These are phyloP conservation scores for Elongisporangium undulatum DNA, from an alignment of 352 stramenopile genomes.

Conservation along the genomic window DNA sequence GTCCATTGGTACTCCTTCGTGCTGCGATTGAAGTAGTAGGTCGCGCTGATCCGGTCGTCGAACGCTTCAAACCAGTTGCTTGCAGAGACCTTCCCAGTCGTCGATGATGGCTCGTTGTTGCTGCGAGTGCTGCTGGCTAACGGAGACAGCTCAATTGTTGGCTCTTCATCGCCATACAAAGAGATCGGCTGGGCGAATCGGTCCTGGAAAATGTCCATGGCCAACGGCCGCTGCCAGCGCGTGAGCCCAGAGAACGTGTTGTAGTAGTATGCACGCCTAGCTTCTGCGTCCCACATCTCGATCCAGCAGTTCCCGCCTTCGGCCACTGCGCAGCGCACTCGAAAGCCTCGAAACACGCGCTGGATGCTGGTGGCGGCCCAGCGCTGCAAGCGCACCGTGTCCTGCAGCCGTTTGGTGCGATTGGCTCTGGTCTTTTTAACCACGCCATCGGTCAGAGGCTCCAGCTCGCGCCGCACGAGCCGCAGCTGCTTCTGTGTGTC, in stretches of 20 bases:
- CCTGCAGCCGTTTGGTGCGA: conserved; percentile 58
- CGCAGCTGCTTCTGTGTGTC: conserved; percentile 72
- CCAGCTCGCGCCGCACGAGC: conserved; percentile 65
- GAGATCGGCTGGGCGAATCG: conserved; percentile 35
- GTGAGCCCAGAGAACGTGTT: conserved; percentile 75
- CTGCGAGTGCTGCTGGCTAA: not conserved
- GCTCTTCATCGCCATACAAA: not conserved
- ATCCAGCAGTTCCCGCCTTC: conserved; percentile 83
- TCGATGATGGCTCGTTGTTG: not conserved
- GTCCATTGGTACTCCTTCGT: conserved; percentile 82
- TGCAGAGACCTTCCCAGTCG: not conserved
- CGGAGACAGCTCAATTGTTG: not conserved
- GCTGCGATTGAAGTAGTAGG: conserved; percentile 74
- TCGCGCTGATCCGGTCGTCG: conserved; percentile 55
- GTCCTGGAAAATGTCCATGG: conserved; percentile 76
- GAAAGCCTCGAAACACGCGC: conserved; percentile 70
- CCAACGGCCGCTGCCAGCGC: conserved; percentile 53
- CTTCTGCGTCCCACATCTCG: conserved; percentile 28
- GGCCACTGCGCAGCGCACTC: conserved; percentile 54
- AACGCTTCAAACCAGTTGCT: conserved; percentile 72
- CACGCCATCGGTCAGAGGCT: conserved; percentile 83
- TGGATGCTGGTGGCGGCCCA: conserved; percentile 75
- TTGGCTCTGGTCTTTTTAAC: conserved; percentile 72
- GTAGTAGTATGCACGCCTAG: conserved; percentile 59
- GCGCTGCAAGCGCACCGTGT: conserved; percentile 62